Conservation (phyloP, 768 basidiomycete species). For the Phaffia australis region DNA sequence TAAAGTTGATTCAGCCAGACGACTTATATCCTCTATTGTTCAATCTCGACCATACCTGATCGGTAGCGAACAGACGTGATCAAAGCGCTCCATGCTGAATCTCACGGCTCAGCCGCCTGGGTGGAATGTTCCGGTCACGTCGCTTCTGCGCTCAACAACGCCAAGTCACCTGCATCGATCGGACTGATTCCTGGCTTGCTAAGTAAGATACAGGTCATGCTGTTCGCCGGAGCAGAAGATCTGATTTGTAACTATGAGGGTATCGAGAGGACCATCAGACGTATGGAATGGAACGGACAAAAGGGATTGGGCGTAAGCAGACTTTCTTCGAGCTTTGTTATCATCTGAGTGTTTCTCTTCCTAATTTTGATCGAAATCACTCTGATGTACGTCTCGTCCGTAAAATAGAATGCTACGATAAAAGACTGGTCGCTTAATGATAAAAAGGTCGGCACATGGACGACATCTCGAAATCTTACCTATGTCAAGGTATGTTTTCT, state of each 20-base stretch:
- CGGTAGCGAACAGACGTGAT: slow-evolving; percentile 68
- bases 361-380: slow-evolving; percentile 51
- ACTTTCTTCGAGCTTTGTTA: slow-evolving; percentile 12
- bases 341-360: slow-evolving; percentile 14
- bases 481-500: slow-evolving; percentile 63
- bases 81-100: slow-evolving; percentile 64
- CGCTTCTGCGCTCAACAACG: slow-evolving; percentile 50
- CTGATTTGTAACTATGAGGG: slow-evolving; percentile 94
- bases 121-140: slow-evolving; percentile 69
- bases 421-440: slow-evolving; percentile 52
- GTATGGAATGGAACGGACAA: slow-evolving; percentile 73
- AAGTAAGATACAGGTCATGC: slow-evolving; percentile 66
- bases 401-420: slow-evolving; percentile 32
- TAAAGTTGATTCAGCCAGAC: neutral
- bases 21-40: neutral
- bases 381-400: slow-evolving; percentile 38
- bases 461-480: slow-evolving; percentile 73
- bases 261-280: slow-evolving; percentile 69
- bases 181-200: slow-evolving; percentile 66
- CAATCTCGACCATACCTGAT: neutral
- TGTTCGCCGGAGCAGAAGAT: slow-evolving; percentile 93
- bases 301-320: slow-evolving; percentile 67
- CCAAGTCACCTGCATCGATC: slow-evolving; percentile 56
- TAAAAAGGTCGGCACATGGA: slow-evolving; percentile 80
- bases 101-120: slow-evolving; percentile 64